A percentile compares a stretch with the other conserved stretches of the same genome.
These are phyloP conservation scores for Melaleuca alternifolia DNA, from an alignment of 345 rosid genomes.

Conservation along the genomic window DNA sequence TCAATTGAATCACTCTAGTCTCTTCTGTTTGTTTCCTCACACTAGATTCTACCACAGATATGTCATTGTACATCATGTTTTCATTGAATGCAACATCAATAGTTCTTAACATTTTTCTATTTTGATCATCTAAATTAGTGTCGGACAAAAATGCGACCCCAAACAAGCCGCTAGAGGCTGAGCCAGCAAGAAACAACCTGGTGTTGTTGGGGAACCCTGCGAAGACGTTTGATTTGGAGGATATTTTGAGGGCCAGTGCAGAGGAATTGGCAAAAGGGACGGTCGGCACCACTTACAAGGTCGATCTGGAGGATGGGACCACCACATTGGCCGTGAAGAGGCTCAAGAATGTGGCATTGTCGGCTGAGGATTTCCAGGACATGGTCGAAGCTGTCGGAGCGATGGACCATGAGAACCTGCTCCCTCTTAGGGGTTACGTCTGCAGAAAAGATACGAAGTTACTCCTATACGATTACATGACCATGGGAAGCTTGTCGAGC, in stretches of 20 bases:
- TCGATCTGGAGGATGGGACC: not conserved
- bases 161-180: too few relatives aligned
- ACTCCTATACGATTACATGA: not conserved
- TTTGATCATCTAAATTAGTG: too few relatives aligned
- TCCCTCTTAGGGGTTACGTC: not conserved
- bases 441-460: not conserved
- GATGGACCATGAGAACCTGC: not conserved
- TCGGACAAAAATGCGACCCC: not conserved
- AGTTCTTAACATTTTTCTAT: too few relatives aligned
- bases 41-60: too few relatives aligned
- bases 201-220: not conserved
- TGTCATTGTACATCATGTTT: too few relatives aligned
- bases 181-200: not conserved
- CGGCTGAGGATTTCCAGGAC: not conserved
- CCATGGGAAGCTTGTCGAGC: not conserved
- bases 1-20: too few relatives aligned
- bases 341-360: not conserved
- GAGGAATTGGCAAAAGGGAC: not conserved
- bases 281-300: not conserved
- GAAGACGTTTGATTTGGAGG: not conserved
- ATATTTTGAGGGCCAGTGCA: not conserved
- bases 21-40: too few relatives aligned
- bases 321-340: not conserved
- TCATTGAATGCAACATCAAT: too few relatives aligned
- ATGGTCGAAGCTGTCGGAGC: not conserved